Base-by-base conservation (phyloP, 805 yeast species). In the Blastobotrys attinorum region DNA sequence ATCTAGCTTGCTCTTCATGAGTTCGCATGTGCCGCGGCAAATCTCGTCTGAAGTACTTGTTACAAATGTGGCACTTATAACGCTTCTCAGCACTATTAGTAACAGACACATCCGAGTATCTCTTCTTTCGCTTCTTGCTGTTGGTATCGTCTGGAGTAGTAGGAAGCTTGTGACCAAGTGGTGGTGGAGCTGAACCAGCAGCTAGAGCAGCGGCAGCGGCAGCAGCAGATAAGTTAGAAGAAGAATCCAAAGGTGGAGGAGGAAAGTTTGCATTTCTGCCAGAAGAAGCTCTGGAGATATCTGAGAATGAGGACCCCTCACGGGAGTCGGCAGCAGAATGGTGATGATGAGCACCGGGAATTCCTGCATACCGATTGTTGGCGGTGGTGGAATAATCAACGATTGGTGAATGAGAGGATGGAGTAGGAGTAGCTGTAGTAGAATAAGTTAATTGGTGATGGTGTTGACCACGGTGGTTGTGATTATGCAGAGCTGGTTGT, bases 11-110 rank as follows among this genome's bases (percentile, higher is more conserved):
- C 8, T 65, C 60, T 53, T 76, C 77, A 59, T 79, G 85, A 1
- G 79, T 79, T 47, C 84, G 60, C 65, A 76, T 62, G 56, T 79
- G 86, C 32, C 85, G 61, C 1, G 79, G 68, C 67, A 79, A 67
- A 55, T 79, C 86, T 46, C 86, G 65, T 6, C 74, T 67, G 46
- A 79, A 76, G 42, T 65, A 55, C 48, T 73, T 75, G 8, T 72
- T 69, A 59, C 86, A 79, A 7, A 75, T 60, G 1, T 63, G 66
- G 53, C 85, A 79, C 21, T 49, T 55, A 44, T 55, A 51, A 47
- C 57, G 52, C 35, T 45, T 47, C 20, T 42, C 44, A 15, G 41
- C 22, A 16, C n/a, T 13, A 16, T n/a, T 34, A 5, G 21, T 34
- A 13, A 11, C 15, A 15, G 17, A 8, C 31, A 25, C 7, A 25